phyloP scores from a whole-genome alignment of 2,329 filamentous ascomycete genomes.

The Ascochyta rabiei region DNA sequence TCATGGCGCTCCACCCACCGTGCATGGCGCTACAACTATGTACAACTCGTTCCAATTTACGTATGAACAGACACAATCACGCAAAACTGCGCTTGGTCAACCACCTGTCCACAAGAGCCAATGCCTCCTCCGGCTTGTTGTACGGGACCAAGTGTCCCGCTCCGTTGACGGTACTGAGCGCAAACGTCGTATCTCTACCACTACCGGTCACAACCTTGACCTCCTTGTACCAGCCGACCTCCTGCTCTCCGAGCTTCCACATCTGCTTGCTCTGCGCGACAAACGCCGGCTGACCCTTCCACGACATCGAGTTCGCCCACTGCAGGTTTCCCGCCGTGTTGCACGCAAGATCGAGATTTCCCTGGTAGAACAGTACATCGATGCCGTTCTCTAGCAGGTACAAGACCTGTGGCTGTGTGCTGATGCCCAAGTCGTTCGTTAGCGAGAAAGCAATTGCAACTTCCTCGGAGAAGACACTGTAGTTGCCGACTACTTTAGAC shows the following conservation, averaged over 20 bases:
- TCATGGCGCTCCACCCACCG: background rate
- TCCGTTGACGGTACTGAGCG: conserved; percentile 46
- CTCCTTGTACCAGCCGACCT: conserved; percentile 45
- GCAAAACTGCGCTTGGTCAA: conserved; percentile 39
- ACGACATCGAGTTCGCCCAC: conserved; percentile 51
- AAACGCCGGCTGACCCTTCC: conserved; percentile 55
- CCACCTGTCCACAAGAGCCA: conserved; percentile 40
- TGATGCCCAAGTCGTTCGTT: conserved; percentile 36
- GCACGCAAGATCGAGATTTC: conserved; percentile 50
- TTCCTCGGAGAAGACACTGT: conserved; percentile 31
- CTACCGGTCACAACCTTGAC: conserved; percentile 37
- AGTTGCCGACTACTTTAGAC: conserved; percentile 43
- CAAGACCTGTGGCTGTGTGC: conserved; percentile 43
- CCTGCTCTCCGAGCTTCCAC: conserved; percentile 33
- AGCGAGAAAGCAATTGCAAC: conserved; percentile 37
- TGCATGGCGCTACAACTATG: background rate
- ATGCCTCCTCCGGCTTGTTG: conserved; percentile 40
- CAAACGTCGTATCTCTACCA: conserved; percentile 42
- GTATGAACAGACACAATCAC: conserved; percentile 18
- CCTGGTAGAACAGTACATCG: conserved; percentile 50
- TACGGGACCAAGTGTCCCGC: conserved; percentile 52
- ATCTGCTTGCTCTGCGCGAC: conserved; percentile 38
- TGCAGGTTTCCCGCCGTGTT: conserved; percentile 50
- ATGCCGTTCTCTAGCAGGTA: conserved; percentile 46
- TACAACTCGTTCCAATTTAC: background rate